Percentiles rank a stretch among this genome's conserved stretches.
Evolutionary conservation across 116 monocot species (phyloP).

Genomic region (Cymodocea nodosa): DNA sequence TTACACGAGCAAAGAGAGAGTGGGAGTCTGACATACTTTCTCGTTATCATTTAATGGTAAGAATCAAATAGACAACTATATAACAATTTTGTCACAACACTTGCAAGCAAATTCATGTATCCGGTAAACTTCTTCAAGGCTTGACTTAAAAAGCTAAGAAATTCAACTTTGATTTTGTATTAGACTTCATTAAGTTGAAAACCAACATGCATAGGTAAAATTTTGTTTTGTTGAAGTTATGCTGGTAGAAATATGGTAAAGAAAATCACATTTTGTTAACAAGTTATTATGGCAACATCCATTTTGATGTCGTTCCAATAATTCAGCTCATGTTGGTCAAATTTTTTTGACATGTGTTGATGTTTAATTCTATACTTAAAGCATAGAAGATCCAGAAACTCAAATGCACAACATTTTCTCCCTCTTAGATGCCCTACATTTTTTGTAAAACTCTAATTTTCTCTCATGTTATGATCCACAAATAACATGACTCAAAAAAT

Average conservation of each 20-base stretch:
- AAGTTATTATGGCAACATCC: too few species aligned
- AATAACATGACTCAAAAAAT: too few species aligned
- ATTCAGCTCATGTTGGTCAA: too few species aligned
- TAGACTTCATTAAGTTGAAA: not conserved
- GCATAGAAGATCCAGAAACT: too few species aligned
- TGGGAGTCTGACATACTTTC: slow-evolving; percentile 96
- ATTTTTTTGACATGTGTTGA: too few species aligned
- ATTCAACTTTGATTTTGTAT: too few species aligned
- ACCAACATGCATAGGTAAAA: not conserved
- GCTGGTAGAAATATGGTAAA: too few species aligned
- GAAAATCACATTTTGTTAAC: too few species aligned
- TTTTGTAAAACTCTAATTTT: too few species aligned
- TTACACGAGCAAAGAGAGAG: slow-evolving; percentile 79
- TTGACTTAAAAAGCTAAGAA: not conserved
- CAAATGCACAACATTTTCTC: not conserved
- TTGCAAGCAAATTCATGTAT: not conserved
- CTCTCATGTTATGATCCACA: too few species aligned
- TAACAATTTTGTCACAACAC: not conserved
- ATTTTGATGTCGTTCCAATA: too few species aligned
- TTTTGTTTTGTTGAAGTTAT: not conserved
- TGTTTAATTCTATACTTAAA: too few species aligned
- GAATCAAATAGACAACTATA: not conserved
- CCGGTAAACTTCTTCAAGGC: not conserved
- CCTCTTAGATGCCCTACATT: not conserved
- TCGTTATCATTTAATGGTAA: slow-evolving; percentile 78